Percentiles rank a stretch among this genome's conserved stretches.
These are phyloP conservation scores for Hymenoscyphus scutula DNA, from an alignment of 2,329 filamentous ascomycete species.

Conservation along the genomic window DNA sequence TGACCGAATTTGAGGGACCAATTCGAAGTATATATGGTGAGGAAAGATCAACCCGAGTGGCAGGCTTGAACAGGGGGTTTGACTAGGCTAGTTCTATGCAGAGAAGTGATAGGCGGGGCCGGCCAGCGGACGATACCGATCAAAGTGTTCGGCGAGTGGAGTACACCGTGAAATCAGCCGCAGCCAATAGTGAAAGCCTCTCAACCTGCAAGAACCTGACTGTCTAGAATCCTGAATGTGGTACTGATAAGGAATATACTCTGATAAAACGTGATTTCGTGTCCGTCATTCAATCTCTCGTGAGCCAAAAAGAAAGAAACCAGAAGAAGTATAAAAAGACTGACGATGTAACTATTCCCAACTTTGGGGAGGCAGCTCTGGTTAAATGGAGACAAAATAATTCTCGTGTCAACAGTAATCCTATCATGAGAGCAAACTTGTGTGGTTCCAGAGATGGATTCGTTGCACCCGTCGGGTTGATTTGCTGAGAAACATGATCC, in stretches of 20 bases:
- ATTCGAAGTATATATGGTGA: slow-evolving; percentile 21
- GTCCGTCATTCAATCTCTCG: neutral
- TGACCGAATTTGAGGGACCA: slow-evolving; percentile 7
- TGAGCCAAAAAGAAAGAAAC: slow-evolving; percentile 4
- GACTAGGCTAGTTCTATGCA: slow-evolving; percentile 19
- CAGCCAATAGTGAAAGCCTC: slow-evolving; percentile 13
- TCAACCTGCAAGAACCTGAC: neutral
- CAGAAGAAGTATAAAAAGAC: neutral
- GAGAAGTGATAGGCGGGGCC: slow-evolving; percentile 15
- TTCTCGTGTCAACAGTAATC: neutral
- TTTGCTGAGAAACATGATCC: slow-evolving; percentile 3
- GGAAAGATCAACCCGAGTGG: slow-evolving; percentile 14
- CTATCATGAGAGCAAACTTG: slow-evolving; percentile 2
- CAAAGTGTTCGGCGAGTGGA: slow-evolving; percentile 21
- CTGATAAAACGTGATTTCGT: neutral
- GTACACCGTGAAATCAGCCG: slow-evolving; percentile 19
- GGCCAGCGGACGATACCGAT: slow-evolving; percentile 28
- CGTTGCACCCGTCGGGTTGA: slow-evolving; percentile 10
- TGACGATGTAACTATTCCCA: neutral
- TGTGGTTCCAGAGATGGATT: slow-evolving; percentile 1
- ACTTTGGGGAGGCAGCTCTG: neutral
- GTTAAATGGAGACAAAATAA: neutral
- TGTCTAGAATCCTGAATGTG: slow-evolving; percentile 10
- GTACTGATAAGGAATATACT: slow-evolving; percentile 6
- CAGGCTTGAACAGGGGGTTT: slow-evolving; percentile 20